Evolutionary conservation across 306 rosid species (phyloP).

Genomic region (Astragalus membranaceus): DNA sequence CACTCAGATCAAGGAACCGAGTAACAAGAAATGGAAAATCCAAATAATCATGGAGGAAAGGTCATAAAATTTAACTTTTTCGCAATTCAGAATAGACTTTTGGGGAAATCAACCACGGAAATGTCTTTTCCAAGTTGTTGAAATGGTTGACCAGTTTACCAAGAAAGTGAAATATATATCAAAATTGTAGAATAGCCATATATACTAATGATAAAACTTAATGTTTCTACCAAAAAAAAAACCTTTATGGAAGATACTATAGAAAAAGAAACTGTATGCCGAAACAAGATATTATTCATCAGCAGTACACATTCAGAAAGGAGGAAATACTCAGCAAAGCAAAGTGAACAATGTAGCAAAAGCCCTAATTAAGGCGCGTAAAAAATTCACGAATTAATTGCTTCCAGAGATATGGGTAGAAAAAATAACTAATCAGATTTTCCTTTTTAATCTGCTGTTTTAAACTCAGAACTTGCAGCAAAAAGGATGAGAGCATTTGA

Average conservation of each 20-base stretch:
- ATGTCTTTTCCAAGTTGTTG: constrained; percentile 15
- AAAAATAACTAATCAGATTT: neutral
- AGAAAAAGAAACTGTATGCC: neutral
- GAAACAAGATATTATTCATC: neutral
- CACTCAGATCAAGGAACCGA: neutral
- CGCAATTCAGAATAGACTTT: neutral
- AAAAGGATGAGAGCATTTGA: neutral
- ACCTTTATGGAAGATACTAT: neutral
- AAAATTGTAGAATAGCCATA: constrained; percentile 6
- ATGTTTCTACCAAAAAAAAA: neutral
- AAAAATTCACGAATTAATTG: neutral
- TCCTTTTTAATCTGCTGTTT: neutral
- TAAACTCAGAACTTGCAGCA: neutral
- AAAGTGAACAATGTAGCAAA: neutral
- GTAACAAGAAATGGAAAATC: neutral
- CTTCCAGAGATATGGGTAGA: neutral
- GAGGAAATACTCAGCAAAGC: neutral
- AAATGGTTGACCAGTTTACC: neutral
- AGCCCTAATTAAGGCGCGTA: neutral
- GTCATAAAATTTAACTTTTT: neutral
- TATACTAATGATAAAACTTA: neutral
- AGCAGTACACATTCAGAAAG: neutral
- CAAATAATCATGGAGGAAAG: neutral
- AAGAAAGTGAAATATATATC: neutral
- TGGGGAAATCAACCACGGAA: neutral